Evolutionary conservation across 2,329 filamentous ascomycete species (phyloP), one percentile per base, ranked within the genome.

Genomic region (Thielaviopsis populi): DNA sequence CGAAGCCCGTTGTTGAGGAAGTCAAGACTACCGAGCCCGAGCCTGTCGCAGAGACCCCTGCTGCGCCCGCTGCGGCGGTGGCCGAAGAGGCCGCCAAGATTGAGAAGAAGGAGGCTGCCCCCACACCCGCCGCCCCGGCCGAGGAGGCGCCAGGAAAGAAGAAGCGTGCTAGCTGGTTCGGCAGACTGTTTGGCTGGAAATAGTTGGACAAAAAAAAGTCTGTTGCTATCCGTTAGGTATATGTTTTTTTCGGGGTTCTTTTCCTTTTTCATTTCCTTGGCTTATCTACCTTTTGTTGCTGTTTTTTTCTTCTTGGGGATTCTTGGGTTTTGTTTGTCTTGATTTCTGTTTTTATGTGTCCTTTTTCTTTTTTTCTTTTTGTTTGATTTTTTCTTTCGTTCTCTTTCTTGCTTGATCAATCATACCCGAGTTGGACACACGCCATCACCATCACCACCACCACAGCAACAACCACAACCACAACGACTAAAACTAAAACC

Each of bases 1-100:
- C 58, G 13, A n/a, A 66, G 42, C 50, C 65, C 42, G 61, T 63
- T 19, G 59, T 64, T 11, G 66, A 65, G 43, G 63, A 41, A 22
- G 11, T 42, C 59, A 62, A 67, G 33, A 61, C 67, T 56, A 62
- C 68, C 22, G 65, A 74, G 67, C 63, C 68, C 22, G 65, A 74
- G 67, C 69, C 73, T 17, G 67, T 72, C 10, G 73, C 75, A 17
- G 78, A 83, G 61, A 83, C 62, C 37, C 54, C 62, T 13, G 33
- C 24, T 19, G 60, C 19, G 27, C 43, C 60, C 19, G 33, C 24
- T 13, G 60, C 19, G n/a, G 24, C 60, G 1, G 42, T 64, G 17
- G 63, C 56, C 15, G 59, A 65, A 13, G 63, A 65, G 41, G 59
- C 43, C n/a, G 59, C 63, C 59, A 62, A 61, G 30, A 50, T 53